Evolutionary conservation across 768 basidiomycete species (phyloP).

Genomic region (Trametes sanguinea): DNA sequence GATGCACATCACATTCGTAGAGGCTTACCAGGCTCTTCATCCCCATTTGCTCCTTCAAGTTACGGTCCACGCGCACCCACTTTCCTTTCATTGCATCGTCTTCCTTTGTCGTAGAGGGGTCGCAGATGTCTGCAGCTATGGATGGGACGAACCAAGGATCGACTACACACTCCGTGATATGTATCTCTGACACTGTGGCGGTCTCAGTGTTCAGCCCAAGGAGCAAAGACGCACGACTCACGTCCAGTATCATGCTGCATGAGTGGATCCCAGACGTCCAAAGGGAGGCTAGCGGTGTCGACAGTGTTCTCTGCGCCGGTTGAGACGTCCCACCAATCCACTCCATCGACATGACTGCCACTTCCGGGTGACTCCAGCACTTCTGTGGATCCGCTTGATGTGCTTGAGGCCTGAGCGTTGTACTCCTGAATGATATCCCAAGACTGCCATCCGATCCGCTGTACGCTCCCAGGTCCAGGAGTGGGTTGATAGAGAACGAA

Average conservation of each 20-base stretch:
- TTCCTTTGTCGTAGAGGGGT: constrained; percentile 67
- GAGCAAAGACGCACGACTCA: constrained; percentile 33
- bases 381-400: neutral
- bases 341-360: constrained; percentile 33
- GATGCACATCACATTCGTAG: neutral
- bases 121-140: constrained; percentile 51
- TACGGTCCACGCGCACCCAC: constrained; percentile 87
- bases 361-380: neutral
- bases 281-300: constrained; percentile 70
- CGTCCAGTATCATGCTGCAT: constrained; percentile 75
- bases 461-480: constrained; percentile 66
- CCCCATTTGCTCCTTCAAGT: constrained; percentile 70
- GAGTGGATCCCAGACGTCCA: constrained; percentile 79
- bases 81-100: constrained; percentile 76
- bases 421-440: constrained; percentile 68
- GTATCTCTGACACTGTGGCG: constrained; percentile 75
- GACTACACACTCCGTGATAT: constrained; percentile 65
- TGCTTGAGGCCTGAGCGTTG: neutral
- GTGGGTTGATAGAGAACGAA: constrained; percentile 83
- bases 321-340: constrained; percentile 75
- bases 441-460: constrained; percentile 85
- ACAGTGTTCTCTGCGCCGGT: constrained; percentile 36
- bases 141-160: constrained; percentile 52
- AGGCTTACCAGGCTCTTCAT: constrained; percentile 60
- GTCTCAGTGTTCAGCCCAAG: neutral